These are phyloP conservation scores for Zanthoxylum bungeanum DNA, from an alignment of 345 rosid genomes.

Conservation along the genomic window DNA sequence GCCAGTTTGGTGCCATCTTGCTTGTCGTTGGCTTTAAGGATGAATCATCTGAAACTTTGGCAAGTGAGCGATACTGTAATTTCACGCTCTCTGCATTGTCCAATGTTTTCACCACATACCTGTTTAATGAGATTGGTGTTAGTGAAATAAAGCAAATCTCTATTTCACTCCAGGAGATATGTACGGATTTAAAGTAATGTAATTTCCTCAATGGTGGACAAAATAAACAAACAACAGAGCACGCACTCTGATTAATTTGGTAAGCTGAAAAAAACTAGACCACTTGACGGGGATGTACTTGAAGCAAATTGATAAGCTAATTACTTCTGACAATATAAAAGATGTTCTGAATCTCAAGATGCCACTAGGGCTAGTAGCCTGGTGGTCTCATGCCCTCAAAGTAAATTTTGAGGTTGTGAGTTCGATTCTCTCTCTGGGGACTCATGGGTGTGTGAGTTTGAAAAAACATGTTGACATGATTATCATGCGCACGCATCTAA, in stretches of 20 bases:
- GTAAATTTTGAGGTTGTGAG: too few species aligned
- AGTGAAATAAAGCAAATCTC: background rate
- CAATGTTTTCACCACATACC: constrained; percentile 92
- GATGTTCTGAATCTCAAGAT: too few species aligned
- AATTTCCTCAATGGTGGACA: background rate
- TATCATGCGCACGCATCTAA: background rate
- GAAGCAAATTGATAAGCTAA: background rate
- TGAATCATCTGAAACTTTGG: constrained; percentile 54
- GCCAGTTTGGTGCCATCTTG: constrained; percentile 65
- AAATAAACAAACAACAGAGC: background rate
- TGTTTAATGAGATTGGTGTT: constrained; percentile 19
- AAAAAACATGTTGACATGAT: too few species aligned
- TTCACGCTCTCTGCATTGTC: constrained; percentile 93
- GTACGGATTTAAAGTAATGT: background rate
- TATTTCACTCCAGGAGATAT: background rate
- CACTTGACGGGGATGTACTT: too few species aligned
- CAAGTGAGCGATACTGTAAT: constrained; percentile 83
- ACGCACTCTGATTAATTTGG: background rate
- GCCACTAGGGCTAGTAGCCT: too few species aligned
- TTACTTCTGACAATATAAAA: background rate
- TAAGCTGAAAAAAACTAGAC: background rate
- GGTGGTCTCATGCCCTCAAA: too few species aligned
- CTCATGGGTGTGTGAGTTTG: too few species aligned
- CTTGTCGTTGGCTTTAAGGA: constrained; percentile 38
- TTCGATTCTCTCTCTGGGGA: too few species aligned